Evolutionary conservation across 2,329 filamentous ascomycete genomes (phyloP).

Genomic region (Rhynchosporium agropyri): DNA sequence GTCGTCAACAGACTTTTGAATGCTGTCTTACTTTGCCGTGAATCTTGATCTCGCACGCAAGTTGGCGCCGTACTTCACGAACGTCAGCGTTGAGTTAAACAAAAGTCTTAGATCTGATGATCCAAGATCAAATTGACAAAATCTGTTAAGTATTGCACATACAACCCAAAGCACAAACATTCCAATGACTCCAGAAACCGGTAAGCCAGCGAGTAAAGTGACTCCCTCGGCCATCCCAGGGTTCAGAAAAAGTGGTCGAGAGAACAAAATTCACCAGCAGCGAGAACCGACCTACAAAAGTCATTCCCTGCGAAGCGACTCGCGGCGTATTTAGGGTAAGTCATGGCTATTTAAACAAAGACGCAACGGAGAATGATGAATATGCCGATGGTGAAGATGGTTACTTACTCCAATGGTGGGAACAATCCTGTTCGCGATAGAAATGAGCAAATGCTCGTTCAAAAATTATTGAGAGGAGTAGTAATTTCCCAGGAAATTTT

Average conservation of each 20-base stretch:
- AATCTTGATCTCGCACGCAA: constrained; percentile 28
- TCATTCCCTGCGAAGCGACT: constrained; percentile 52
- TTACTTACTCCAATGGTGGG: constrained; percentile 58
- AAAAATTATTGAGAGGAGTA: too few species aligned
- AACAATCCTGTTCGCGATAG: constrained; percentile 45
- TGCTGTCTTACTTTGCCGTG: constrained; percentile 19
- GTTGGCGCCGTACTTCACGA: constrained; percentile 18
- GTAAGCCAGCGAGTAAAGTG: constrained; percentile 57
- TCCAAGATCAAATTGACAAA: too few species aligned
- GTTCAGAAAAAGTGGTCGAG: constrained; percentile 59
- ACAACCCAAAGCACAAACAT: constrained; percentile 46
- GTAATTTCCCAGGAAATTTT: too few species aligned
- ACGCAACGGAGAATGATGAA: constrained; percentile 56
- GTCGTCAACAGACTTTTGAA: neutral
- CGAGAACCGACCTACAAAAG: constrained; percentile 44
- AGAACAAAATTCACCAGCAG: constrained; percentile 60
- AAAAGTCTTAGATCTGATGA: too few species aligned
- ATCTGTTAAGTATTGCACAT: too few species aligned
- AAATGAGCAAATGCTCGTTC: too few species aligned
- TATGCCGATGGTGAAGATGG: constrained; percentile 53
- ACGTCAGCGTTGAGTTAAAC: too few species aligned
- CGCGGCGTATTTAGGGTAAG: constrained; percentile 57
- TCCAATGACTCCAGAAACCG: constrained; percentile 55
- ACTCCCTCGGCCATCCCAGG: constrained; percentile 59
- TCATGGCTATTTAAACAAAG: constrained; percentile 58